A percentile compares a stretch with the other conserved stretches of the same genome.
Conservation (phyloP, 2,329 filamentous ascomycete genomes). For the Fusarium compactum region DNA sequence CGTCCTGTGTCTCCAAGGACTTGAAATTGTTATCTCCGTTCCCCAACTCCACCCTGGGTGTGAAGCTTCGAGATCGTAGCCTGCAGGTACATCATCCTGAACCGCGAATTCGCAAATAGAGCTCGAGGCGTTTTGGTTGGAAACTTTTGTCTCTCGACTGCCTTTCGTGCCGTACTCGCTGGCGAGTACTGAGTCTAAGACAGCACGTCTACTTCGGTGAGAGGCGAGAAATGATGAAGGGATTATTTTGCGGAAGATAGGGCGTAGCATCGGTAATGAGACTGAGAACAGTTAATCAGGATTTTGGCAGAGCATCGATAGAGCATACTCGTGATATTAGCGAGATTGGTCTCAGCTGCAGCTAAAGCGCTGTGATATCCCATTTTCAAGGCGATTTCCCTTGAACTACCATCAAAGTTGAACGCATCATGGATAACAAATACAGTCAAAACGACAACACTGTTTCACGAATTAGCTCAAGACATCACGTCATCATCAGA, state of each 20-base stretch:
- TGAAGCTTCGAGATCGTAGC: slow-evolving; percentile 27
- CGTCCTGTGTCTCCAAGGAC: slow-evolving; percentile 16
- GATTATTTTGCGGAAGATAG: slow-evolving; percentile 21
- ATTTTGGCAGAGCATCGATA: rapidly evolving
- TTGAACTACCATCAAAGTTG: slow-evolving; percentile 28
- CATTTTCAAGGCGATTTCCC: slow-evolving; percentile 44
- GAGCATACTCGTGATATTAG: slow-evolving; percentile 43
- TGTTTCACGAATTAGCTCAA: not conserved
- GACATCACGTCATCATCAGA: rapidly evolving
- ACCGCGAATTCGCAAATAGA: slow-evolving; percentile 21
- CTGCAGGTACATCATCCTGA: slow-evolving; percentile 6
- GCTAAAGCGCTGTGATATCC: slow-evolving; percentile 44
- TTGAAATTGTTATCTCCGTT: slow-evolving; percentile 19
- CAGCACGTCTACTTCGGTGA: slow-evolving; percentile 3
- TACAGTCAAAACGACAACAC: slow-evolving; percentile 43
- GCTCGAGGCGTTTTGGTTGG: slow-evolving; percentile 14
- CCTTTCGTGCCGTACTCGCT: slow-evolving; percentile 4
- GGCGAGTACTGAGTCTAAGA: slow-evolving; percentile 1
- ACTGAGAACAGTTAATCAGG: not conserved
- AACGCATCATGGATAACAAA: slow-evolving; percentile 42
- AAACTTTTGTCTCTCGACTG: not conserved
- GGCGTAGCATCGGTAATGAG: slow-evolving; percentile 38
- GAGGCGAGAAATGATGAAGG: slow-evolving; percentile 24
- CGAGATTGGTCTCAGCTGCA: slow-evolving; percentile 46
- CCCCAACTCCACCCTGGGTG: slow-evolving; percentile 25